A percentile compares a stretch with the other conserved stretches of the same genome.
phyloP scores from a whole-genome alignment of 768 basidiomycete genomes.

The Lanmaoa pseudosensibilis region DNA sequence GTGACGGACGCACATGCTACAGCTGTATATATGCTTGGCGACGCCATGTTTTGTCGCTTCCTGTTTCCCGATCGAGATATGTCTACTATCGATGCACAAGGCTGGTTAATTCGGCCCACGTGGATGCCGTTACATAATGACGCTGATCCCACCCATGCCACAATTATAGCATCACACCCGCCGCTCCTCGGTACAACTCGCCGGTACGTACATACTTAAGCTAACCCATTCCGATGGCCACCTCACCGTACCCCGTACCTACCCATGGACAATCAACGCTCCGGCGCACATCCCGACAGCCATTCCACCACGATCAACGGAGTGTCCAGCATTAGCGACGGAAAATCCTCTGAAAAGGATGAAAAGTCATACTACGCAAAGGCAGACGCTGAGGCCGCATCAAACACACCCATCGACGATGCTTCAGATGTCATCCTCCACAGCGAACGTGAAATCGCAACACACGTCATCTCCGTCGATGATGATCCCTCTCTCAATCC shows the following conservation, averaged over 20 bases:
- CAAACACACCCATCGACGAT: constrained; percentile 6
- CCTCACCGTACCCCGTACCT: not conserved
- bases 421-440: constrained; percentile 29
- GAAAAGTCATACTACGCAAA: constrained; percentile 22
- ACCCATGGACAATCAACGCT: constrained; percentile 5
- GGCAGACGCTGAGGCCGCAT: constrained; percentile 34
- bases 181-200: not conserved
- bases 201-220: constrained; percentile 1
- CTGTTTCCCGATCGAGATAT: not conserved
- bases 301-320: not conserved
- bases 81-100: not conserved
- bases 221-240: not conserved
- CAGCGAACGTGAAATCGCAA: constrained; percentile 48
- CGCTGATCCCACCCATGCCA: not conserved
- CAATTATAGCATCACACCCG: not conserved
- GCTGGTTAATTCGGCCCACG: not conserved
- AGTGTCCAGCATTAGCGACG: constrained; percentile 1
- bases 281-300: not conserved
- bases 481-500: constrained; percentile 31
- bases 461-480: constrained; percentile 44
- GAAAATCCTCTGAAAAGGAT: constrained; percentile 10
- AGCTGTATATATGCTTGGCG: not conserved
- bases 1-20: not conserved
- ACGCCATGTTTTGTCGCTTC: not conserved
- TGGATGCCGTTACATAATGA: not conserved